phyloP scores from a whole-genome alignment of 139 green algal genomes.

The Micractinium sp. region DNA sequence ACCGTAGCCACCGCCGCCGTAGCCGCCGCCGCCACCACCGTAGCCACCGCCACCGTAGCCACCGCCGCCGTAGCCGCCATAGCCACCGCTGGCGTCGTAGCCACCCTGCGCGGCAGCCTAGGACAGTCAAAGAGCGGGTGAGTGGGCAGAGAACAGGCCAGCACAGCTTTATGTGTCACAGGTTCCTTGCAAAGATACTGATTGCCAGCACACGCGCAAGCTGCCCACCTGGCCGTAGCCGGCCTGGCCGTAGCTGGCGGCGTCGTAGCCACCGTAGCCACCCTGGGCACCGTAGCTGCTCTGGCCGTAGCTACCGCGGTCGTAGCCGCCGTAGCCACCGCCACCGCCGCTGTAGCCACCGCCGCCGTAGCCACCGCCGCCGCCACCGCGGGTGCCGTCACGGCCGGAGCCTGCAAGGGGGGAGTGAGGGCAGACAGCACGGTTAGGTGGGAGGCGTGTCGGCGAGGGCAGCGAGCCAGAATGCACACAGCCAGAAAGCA shows the following conservation, averaged over 20 bases:
- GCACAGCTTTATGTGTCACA: no score
- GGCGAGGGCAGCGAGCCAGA: neutral
- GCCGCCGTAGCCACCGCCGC: constrained; percentile 18
- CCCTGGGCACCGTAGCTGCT: neutral
- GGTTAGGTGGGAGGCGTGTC: neutral
- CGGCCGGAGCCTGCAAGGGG: neutral
- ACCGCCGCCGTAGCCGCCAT: neutral
- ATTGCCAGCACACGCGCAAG: neutral
- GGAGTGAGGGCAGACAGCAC: neutral
- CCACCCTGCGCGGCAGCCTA: neutral
- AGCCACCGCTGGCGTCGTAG: neutral
- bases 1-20: constrained; percentile 16
- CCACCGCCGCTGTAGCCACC: constrained; percentile 7
- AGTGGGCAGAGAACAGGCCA: no score
- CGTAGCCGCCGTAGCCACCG: neutral
- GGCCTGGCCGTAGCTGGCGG: neutral
- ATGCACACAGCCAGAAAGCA: neutral
- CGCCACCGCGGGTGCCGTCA: constrained; percentile 12
- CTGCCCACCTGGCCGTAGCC: neutral
- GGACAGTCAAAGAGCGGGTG: neutral
- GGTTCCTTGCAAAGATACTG: neutral
- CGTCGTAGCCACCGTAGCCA: neutral
- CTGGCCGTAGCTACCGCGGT: constrained; percentile 9
- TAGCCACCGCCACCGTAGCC: neutral
- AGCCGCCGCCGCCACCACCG: neutral